phyloP scores from a whole-genome alignment of 75 land plant species.

The Picea sitchensis region DNA sequence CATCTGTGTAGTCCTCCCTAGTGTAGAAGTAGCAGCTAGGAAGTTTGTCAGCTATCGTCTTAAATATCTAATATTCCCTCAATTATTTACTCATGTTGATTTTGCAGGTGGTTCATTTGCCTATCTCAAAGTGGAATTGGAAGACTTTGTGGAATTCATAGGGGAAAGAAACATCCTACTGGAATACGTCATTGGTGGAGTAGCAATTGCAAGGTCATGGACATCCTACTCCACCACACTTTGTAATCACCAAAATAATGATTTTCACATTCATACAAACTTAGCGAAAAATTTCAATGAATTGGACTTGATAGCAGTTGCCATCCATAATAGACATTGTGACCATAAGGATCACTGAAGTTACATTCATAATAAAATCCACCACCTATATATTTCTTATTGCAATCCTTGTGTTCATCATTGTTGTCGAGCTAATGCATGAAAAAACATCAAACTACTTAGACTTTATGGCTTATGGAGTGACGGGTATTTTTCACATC shows the following conservation, averaged over 20 bases:
- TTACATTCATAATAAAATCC: slow-evolving; percentile 59
- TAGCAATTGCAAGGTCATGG: slow-evolving; percentile 74
- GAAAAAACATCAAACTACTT: slow-evolving; percentile 42
- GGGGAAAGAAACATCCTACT: slow-evolving; percentile 80
- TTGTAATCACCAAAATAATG: slow-evolving; percentile 33
- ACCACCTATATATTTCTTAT: slow-evolving; percentile 60
- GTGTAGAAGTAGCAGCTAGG: no score
- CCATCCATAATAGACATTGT: slow-evolving; percentile 33
- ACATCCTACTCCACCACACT: slow-evolving; percentile 80
- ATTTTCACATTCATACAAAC: slow-evolving; percentile 47
- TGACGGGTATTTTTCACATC: slow-evolving; percentile 59
- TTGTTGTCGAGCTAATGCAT: slow-evolving; percentile 65
- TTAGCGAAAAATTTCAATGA: slow-evolving; percentile 44
- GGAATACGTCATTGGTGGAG: slow-evolving; percentile 60
- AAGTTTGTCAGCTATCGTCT: no score
- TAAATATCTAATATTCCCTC: no score
- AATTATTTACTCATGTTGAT: not conserved
- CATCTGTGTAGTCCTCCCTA: no score
- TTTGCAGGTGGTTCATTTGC: slow-evolving; percentile 62
- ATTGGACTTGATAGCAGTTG: slow-evolving; percentile 74
- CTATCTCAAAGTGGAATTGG: slow-evolving; percentile 75
- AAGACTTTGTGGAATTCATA: slow-evolving; percentile 79
- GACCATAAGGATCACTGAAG: slow-evolving; percentile 55
- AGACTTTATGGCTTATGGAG: slow-evolving; percentile 53
- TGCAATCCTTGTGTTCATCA: slow-evolving; percentile 54